Evolutionary conservation across 176 grass and related monocot genomes (phyloP), one percentile per base, ranked within the genome.

Genomic region (Saccharum officinarum): DNA sequence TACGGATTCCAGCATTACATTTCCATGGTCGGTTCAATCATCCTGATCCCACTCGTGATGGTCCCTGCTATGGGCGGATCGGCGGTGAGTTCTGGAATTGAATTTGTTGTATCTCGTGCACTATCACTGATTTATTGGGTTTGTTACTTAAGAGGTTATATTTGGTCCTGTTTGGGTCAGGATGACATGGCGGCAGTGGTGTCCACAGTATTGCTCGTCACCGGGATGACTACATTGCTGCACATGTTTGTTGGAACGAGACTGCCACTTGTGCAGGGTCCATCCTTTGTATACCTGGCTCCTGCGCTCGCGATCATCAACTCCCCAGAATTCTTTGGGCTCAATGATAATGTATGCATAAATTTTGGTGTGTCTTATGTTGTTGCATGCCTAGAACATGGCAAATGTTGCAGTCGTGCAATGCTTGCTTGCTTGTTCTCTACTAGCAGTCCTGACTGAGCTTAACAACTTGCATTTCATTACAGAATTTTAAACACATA

Each of bases 401-500:
- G 25, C 39, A 80, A 40, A 71, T 77, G 18, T 72, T 67, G 71
- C 28, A n/a, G 38, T 80, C 65, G 68, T 77, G 23, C 23, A 39
- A 57, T 10, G 8, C 13, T 69, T 25, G n/a, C 34, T 63, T 62
- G 69, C 4, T 59, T 66, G 38, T 41, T 83, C 50, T 55, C 25
- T 3, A 23, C 9, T 3, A 33, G 26, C 44, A 30, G 37, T 69
- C 62, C 10, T 39, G 39, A 61, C 47, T n/a, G 8, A 68, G n/a
- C 49, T 79, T 67, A 87, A 50, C 72, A 55, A 73, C 10, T 33
- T 57, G 16, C 57, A 25, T 74, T 41, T 40, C 18, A 61, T 79
- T 89, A 88, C 93, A 99, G 97, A 99, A 85, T 47, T 99, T 99
- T 90, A 99, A 92, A 83, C 97, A 99, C 45, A 92, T 96, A 77